These are phyloP conservation scores for Coemansia sp. DNA, from an alignment of 192 early-diverging fungal species.

Conservation along the genomic window DNA sequence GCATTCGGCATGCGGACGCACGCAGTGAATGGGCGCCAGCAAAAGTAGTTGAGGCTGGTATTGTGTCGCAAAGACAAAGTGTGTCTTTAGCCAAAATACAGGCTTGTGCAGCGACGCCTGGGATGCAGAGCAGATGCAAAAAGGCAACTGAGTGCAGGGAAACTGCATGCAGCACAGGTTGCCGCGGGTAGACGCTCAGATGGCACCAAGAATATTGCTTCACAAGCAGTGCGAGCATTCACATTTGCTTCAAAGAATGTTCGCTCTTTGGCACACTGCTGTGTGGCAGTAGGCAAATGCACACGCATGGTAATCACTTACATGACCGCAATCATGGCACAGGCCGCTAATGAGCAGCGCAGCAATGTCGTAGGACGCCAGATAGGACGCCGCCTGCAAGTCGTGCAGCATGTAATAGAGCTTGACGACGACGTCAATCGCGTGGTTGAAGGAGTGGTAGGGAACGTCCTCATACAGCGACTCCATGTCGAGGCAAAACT, in stretches of 20 bases:
- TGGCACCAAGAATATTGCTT: background rate
- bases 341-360: conserved; percentile 79
- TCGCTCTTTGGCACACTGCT: background rate
- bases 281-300: background rate
- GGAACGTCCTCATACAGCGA: conserved; percentile 80
- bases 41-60: background rate
- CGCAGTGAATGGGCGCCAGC: background rate
- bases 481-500: conserved; percentile 83
- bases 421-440: conserved; percentile 83
- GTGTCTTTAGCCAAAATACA: background rate
- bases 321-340: conserved; percentile 86
- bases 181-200: background rate
- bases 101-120: background rate
- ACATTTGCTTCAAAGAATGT: background rate
- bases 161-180: background rate
- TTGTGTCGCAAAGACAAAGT: background rate
- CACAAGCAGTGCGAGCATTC: background rate
- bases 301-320: conserved; percentile 48
- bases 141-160: background rate
- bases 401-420: conserved; percentile 76
- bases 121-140: background rate
- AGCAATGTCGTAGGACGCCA: conserved; percentile 71
- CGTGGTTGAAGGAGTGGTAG: conserved; percentile 92
- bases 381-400: conserved; percentile 65
- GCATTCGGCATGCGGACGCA: background rate